Percentiles rank a stretch among this genome's conserved stretches.
Conservation (phyloP, 441 rosid species). For the Hura crepitans region DNA sequence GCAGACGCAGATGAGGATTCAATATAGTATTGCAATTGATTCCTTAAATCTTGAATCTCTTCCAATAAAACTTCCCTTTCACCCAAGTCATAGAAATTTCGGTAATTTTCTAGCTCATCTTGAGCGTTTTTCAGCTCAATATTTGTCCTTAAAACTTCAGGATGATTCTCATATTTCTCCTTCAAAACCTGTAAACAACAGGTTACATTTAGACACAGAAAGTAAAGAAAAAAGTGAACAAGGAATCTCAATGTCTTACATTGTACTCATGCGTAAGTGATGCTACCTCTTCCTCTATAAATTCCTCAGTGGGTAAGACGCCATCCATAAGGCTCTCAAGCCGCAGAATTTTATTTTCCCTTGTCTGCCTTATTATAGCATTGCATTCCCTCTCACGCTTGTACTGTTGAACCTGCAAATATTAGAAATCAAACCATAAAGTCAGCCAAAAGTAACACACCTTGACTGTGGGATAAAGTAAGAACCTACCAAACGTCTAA, state of each 20-base stretch:
- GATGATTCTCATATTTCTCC: slow-evolving; percentile 88
- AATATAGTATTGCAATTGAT: slow-evolving; percentile 68
- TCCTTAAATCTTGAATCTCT: slow-evolving; percentile 88
- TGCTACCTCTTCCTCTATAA: slow-evolving; percentile 78
- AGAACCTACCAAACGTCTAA: slow-evolving; percentile 79
- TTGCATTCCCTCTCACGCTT: slow-evolving; percentile 98
- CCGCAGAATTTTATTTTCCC: slow-evolving; percentile 89
- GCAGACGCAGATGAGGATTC: slow-evolving; percentile 59
- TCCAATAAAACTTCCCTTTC: slow-evolving; percentile 91
- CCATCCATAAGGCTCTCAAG: slow-evolving; percentile 98
- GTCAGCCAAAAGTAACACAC: slow-evolving; percentile 11
- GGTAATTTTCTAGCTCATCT: slow-evolving; percentile 75
- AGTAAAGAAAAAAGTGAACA: slow-evolving; percentile 8
- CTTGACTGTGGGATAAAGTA: slow-evolving; percentile 11
- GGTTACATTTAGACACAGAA: slow-evolving; percentile 17
- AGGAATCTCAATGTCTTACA: slow-evolving; percentile 40
- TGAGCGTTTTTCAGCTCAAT: slow-evolving; percentile 73
- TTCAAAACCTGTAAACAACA: slow-evolving; percentile 63
- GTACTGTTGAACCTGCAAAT: slow-evolving; percentile 86
- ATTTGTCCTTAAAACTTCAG: slow-evolving; percentile 68
- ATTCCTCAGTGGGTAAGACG: slow-evolving; percentile 79
- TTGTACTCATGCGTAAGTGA: slow-evolving; percentile 72
- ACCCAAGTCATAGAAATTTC: slow-evolving; percentile 76
- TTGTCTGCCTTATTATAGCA: slow-evolving; percentile 79
- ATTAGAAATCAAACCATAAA: slow-evolving; percentile 22